A percentile compares a stretch with the other conserved stretches of the same genome.
phyloP scores from a whole-genome alignment of 768 basidiomycete genomes.

The Boletus pseudo-olivaceus region DNA sequence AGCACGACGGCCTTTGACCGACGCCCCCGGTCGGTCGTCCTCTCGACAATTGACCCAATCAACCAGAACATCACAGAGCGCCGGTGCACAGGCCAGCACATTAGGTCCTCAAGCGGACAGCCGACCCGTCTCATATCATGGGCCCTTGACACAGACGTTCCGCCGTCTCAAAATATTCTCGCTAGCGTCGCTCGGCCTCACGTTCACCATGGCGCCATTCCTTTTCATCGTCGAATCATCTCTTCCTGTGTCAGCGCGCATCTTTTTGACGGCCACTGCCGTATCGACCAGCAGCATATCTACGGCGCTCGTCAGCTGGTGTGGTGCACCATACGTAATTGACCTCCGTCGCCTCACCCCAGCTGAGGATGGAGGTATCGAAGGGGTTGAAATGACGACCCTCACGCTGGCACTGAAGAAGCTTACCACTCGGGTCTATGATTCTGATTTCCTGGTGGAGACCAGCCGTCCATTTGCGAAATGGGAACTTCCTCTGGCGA shows the following conservation, averaged over 20 bases:
- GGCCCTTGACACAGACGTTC: slow-evolving; percentile 71
- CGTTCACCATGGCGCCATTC: slow-evolving; percentile 69
- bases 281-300: slow-evolving; percentile 70
- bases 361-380: slow-evolving; percentile 40
- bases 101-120: slow-evolving; percentile 3
- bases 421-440: slow-evolving; percentile 69
- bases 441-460: slow-evolving; percentile 65
- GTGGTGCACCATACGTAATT: slow-evolving; percentile 72
- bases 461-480: slow-evolving; percentile 70
- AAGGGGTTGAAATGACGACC: slow-evolving; percentile 69
- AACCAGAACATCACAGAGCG: slow-evolving; percentile 1
- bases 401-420: slow-evolving; percentile 56
- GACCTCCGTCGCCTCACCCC: slow-evolving; percentile 50
- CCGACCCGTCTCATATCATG: slow-evolving; percentile 49
- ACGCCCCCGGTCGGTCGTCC: background rate
- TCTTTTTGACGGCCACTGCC: slow-evolving; percentile 65
- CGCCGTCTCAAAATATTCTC: slow-evolving; percentile 81
- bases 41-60: slow-evolving; percentile 15
- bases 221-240: slow-evolving; percentile 78
- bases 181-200: slow-evolving; percentile 68
- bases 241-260: slow-evolving; percentile 65
- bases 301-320: slow-evolving; percentile 69
- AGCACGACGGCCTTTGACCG: background rate
- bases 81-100: slow-evolving; percentile 1
- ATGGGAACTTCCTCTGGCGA: slow-evolving; percentile 66